Percentiles rank a stretch among this genome's conserved stretches.
Conservation (phyloP, 352 stramenopile genomes). For the Lagenidium giganteum region DNA sequence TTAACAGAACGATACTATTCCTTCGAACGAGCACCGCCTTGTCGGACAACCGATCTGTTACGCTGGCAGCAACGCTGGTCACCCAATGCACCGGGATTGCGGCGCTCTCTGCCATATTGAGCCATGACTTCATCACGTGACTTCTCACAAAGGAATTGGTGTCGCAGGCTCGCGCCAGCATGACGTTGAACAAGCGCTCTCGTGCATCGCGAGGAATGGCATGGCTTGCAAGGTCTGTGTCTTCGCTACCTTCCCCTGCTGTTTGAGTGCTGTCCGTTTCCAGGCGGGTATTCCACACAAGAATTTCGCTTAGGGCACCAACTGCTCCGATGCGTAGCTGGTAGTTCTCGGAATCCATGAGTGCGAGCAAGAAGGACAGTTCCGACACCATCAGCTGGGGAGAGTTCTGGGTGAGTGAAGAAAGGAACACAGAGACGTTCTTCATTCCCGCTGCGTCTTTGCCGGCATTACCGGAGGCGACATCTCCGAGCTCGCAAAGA, state of each 20-base stretch:
- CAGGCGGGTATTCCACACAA: conserved; percentile 39
- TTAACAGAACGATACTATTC: conserved; percentile 84
- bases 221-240: too few relatives aligned
- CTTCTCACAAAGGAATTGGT: conserved; percentile 91
- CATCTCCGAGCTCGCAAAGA: conserved; percentile 71
- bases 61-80: conserved; percentile 74
- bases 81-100: conserved; percentile 86
- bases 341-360: conserved; percentile 75
- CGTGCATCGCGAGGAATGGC: too few relatives aligned
- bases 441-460: conserved; percentile 68
- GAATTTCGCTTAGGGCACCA: conserved; percentile 69
- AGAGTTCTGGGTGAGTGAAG: conserved; percentile 50
- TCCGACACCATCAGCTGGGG: conserved; percentile 72
- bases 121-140: conserved; percentile 90
- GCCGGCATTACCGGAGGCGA: conserved; percentile 58
- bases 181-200: conserved; percentile 81
- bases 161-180: conserved; percentile 89
- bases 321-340: conserved; percentile 69
- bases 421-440: conserved; percentile 73
- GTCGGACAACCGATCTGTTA: conserved; percentile 87
- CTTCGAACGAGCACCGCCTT: conserved; percentile 92
- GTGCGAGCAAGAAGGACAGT: conserved; percentile 65
- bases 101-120: conserved; percentile 75
- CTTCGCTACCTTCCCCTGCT: too few relatives aligned
- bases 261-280: not conserved